Evolutionary conservation across 78 protist genomes (phyloP).

Genomic region (Corallochytrium limacisporum): DNA sequence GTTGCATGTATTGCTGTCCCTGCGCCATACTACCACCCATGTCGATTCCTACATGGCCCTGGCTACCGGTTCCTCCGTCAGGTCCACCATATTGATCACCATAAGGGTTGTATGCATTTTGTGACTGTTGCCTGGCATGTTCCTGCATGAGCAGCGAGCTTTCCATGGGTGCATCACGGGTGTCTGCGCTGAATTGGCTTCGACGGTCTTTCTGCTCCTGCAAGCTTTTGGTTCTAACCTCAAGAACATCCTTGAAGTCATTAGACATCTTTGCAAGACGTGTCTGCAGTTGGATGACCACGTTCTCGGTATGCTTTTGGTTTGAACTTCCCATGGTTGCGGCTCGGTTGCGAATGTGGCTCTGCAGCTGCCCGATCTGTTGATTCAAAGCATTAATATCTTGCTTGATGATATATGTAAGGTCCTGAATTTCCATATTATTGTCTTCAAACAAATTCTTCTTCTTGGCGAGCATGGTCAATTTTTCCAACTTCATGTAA

Average conservation of each 20-base stretch:
- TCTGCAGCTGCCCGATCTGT: not conserved
- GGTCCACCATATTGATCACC: too few relatives aligned
- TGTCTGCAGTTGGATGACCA: conserved; percentile 13
- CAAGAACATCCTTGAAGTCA: conserved; percentile 25
- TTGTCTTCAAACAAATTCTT: conserved; percentile 9
- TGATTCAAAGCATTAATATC: conserved; percentile 11
- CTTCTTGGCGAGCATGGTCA: not conserved
- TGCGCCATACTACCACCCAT: not conserved
- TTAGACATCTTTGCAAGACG: not conserved
- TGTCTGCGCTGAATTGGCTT: too few relatives aligned
- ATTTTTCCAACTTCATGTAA: not conserved
- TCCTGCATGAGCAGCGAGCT: too few relatives aligned
- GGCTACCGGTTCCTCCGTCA: too few relatives aligned
- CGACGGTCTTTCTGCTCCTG: not conserved
- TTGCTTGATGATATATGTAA: conserved; percentile 31
- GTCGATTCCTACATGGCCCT: too few relatives aligned
- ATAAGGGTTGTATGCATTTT: too few relatives aligned
- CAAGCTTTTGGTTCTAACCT: conserved; percentile 5
- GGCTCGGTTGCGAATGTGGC: not conserved
- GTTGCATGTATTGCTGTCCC: not conserved
- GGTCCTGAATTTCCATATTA: conserved; percentile 28
- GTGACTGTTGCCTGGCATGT: too few relatives aligned
- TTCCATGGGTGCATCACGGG: too few relatives aligned
- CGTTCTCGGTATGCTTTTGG: not conserved
- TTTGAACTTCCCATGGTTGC: not conserved